phyloP scores from a whole-genome alignment of 1,284 basidiomycete species.

The Volvariella surrecta region DNA sequence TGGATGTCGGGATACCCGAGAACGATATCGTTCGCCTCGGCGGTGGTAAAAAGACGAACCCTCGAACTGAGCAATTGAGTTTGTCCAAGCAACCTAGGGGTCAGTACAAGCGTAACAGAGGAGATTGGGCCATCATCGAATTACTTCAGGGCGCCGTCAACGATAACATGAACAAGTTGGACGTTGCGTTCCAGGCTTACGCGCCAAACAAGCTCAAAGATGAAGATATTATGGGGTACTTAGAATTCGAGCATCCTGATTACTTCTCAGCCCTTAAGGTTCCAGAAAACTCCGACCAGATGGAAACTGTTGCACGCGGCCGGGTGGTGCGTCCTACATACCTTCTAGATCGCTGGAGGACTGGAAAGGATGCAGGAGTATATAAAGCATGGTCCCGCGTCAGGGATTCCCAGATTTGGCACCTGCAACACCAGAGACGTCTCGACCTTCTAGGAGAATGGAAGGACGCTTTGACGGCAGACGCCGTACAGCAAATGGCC shows the following conservation, averaged over 20 bases:
- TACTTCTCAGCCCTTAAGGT: conserved; percentile 42
- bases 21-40: conserved; percentile 42
- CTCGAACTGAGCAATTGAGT: conserved; percentile 31
- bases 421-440: conserved; percentile 28
- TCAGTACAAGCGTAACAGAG: conserved; percentile 14
- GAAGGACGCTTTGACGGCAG: conserved; percentile 12
- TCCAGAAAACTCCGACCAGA: conserved; percentile 31
- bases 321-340: conserved; percentile 26
- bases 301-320: conserved; percentile 31
- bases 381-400: conserved; percentile 24
- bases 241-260: conserved; percentile 36
- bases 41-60: conserved; percentile 33
- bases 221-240: conserved; percentile 27
- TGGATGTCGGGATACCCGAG: conserved; percentile 47
- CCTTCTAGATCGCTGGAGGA: conserved; percentile 39
- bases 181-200: conserved; percentile 24
- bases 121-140: conserved; percentile 34
- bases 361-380: conserved; percentile 32
- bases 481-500: conserved; percentile 36
- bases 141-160: conserved; percentile 20
- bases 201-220: conserved; percentile 13
- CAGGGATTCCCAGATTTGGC: conserved; percentile 31
- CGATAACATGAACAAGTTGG: conserved; percentile 18
- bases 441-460: background rate
- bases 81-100: conserved; percentile 26